phyloP scores from a whole-genome alignment of 768 basidiomycete species.

The Pleurotus citrinopileatus region DNA sequence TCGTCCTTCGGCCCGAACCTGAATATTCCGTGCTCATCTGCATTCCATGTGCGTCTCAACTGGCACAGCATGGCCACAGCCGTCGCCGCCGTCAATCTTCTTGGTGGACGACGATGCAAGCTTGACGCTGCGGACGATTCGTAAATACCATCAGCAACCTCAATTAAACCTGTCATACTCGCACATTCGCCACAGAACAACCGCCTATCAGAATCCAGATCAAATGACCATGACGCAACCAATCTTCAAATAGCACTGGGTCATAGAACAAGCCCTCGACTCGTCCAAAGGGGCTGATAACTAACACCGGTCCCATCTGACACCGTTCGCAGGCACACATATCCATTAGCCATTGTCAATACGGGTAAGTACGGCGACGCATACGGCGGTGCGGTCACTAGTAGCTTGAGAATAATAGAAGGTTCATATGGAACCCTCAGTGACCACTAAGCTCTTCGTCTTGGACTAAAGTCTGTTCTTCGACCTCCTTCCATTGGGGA shows the following conservation, averaged over 20 bases:
- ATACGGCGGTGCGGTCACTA: not conserved
- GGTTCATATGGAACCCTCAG: not conserved
- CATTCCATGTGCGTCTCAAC: slow-evolving; percentile 7
- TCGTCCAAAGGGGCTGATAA: slow-evolving; percentile 4
- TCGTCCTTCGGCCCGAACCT: slow-evolving; percentile 8
- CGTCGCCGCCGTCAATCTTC: not conserved
- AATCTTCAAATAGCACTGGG: not conserved
- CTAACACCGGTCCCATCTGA: not conserved
- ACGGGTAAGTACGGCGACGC: too few species aligned
- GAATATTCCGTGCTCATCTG: slow-evolving; percentile 9
- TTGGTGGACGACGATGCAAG: not conserved
- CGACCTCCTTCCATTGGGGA: not conserved
- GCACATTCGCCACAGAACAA: not conserved
- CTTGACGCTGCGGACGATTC: too few species aligned
- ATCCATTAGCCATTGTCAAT: not conserved
- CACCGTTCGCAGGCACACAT: not conserved
- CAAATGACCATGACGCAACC: slow-evolving; percentile 10
- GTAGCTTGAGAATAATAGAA: not conserved
- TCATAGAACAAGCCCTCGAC: not conserved
- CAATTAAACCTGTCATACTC: not conserved
- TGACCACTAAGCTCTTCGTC: not conserved
- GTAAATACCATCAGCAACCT: not conserved
- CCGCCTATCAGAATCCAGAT: slow-evolving; percentile 1
- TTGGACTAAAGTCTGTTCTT: too few species aligned
- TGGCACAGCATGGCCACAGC: not conserved